Evolutionary conservation across 257 asterid genomes (phyloP), one percentile per base, ranked within the genome.

Genomic region (Penstemon newberryi): DNA sequence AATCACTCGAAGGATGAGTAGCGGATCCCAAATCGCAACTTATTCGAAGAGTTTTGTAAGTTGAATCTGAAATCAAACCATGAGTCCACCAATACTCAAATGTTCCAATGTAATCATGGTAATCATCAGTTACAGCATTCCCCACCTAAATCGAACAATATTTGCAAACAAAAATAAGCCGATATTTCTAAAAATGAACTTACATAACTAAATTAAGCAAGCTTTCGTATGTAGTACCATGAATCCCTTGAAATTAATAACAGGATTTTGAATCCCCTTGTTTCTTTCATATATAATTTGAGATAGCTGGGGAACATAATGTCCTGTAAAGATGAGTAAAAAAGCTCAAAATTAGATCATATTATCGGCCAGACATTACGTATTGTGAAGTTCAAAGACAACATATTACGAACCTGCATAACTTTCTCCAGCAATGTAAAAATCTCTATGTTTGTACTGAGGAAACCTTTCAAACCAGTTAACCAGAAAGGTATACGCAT

Each of bases 11-110:
- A 56, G 98, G 99, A 74, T 94, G 99, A 45, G 89, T 83, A 55
- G 96, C 67, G 40, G 99, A 91, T 61, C 92, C 96, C 54, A 70
- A 44, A 62, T 84, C 89, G 71, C 99, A 94, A 2, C 84, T 71
- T 60, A 53, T 33, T 39, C 76, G 72, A 42, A 94, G 92, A 75
- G 36, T 19, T 75, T 82, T 86, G 78, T 91, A 94, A 1, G 99
- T 91, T 15, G 96, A 87, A 74, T 94, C 99, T 5, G 99, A 94
- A 60, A 94, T 89, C 41, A 94, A 78, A 69, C 99, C 99, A 64
- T 91, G 96, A 2, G 95, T 94, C 99, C 99, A 94, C 98, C 99
- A 94, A 78, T 89, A 94, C 83, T 94, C 97, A 13, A 94, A 94
- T 7, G 99, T 94, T 77, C 99, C 99, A 70, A 91, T 13, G 1